Conservation (phyloP, 257 asterid genomes). For the Pogostemon cablin region DNA sequence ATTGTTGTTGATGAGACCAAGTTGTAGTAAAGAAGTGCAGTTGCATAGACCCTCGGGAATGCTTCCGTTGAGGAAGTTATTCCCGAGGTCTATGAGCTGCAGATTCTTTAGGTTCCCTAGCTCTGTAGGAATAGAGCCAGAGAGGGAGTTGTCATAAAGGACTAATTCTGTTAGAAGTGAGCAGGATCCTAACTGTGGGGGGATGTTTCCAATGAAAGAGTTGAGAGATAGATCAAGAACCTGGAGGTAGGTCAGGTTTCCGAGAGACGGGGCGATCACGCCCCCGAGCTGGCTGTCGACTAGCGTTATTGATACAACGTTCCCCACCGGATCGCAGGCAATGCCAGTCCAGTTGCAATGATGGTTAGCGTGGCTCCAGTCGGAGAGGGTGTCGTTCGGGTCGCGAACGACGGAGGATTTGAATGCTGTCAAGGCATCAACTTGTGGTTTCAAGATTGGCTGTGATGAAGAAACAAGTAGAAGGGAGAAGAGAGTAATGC, state of each 20-base stretch:
- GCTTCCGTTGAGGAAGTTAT: conserved; percentile 56
- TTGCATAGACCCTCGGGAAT: conserved; percentile 65
- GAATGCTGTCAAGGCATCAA: conserved; percentile 66
- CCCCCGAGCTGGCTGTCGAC: conserved; percentile 57
- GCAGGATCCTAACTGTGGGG: conserved; percentile 56
- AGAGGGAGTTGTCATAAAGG: conserved; percentile 55
- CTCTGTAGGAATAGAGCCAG: conserved; percentile 63
- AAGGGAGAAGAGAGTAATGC: conserved; percentile 34
- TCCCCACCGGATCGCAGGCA: conserved; percentile 44
- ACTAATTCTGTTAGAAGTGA: conserved; percentile 44
- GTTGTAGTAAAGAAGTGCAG: conserved; percentile 52
- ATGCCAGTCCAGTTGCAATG: conserved; percentile 88
- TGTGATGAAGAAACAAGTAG: conserved; percentile 36
- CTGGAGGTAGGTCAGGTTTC: conserved; percentile 72
- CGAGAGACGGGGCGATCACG: conserved; percentile 55
- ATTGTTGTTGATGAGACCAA: conserved; percentile 55
- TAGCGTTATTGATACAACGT: conserved; percentile 58
- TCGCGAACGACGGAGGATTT: conserved; percentile 50
- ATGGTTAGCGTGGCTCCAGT: conserved; percentile 54
- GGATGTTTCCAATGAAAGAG: conserved; percentile 64
- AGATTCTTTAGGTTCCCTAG: conserved; percentile 55
- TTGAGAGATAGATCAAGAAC: conserved; percentile 73
- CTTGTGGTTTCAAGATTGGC: conserved; percentile 36
- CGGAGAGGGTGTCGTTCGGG: conserved; percentile 52
- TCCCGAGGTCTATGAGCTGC: conserved; percentile 58